These are phyloP conservation scores for Nepenthes mirabilis DNA, from an alignment of 148 eudicot genomes.

Conservation along the genomic window DNA sequence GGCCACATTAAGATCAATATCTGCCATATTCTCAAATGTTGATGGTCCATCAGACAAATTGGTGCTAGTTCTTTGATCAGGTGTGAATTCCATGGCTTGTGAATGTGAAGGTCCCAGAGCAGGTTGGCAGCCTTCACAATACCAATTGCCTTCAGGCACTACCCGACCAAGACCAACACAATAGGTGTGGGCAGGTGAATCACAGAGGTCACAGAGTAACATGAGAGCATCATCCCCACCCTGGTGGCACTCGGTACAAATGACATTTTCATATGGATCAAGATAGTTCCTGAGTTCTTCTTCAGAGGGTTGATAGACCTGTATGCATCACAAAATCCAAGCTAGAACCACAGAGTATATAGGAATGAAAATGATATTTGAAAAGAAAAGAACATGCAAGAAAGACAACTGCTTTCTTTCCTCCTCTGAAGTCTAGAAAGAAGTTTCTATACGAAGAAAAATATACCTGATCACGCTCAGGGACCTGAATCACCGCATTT, in stretches of 20 bases:
- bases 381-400: neutral
- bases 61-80: constrained; percentile 23
- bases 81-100: constrained; percentile 30
- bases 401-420: neutral
- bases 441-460: neutral
- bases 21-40: constrained; percentile 46
- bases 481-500: constrained; percentile 42
- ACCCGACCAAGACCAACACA: constrained; percentile 87
- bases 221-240: constrained; percentile 95
- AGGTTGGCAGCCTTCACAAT: constrained; percentile 91
- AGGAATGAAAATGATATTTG: neutral
- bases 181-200: constrained; percentile 95
- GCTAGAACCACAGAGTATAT: constrained; percentile 5
- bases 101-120: constrained; percentile 39
- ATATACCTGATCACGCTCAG: constrained; percentile 90
- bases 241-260: constrained; percentile 80
- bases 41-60: constrained; percentile 27
- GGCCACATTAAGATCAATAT: constrained; percentile 66
- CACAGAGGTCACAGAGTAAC: constrained; percentile 90
- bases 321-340: constrained; percentile 11
- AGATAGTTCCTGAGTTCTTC: constrained; percentile 81
- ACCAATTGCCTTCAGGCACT: constrained; percentile 96
- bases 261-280: constrained; percentile 72
- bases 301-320: constrained; percentile 96
- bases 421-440: neutral